phyloP scores from a whole-genome alignment of 352 stramenopile species.

The Vaucheria bursata region DNA sequence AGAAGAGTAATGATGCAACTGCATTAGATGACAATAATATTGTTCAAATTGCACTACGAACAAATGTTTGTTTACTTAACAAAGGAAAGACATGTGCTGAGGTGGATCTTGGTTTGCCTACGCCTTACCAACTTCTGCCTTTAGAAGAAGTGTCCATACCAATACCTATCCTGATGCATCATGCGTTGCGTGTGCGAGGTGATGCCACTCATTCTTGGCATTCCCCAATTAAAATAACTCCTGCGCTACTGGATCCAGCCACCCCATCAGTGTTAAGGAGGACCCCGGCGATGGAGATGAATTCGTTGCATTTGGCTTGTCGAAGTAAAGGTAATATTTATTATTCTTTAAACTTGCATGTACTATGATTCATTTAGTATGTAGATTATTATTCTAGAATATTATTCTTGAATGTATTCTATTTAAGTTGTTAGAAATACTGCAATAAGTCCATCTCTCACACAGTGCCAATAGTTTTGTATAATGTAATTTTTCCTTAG shows the following conservation, averaged over 20 bases:
- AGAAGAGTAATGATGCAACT: too few species aligned
- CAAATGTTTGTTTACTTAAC: conserved; percentile 34
- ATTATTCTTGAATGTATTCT: too few species aligned
- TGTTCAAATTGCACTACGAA: conserved; percentile 18
- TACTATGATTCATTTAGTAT: too few species aligned
- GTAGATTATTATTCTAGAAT: too few species aligned
- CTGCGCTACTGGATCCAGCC: conserved; percentile 27
- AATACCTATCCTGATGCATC: conserved; percentile 20
- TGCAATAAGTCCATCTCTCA: too few species aligned
- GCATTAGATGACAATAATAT: too few species aligned
- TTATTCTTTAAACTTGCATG: too few species aligned
- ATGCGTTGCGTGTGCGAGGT: conserved; percentile 11
- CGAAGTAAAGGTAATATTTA: background rate
- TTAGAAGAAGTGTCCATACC: conserved; percentile 16
- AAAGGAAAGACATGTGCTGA: conserved; percentile 9
- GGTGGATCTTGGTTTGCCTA: conserved; percentile 16
- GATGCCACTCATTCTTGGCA: conserved; percentile 21
- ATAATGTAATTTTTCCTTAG: too few species aligned
- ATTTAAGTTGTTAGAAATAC: too few species aligned
- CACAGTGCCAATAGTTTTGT: too few species aligned
- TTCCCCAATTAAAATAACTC: conserved; percentile 16
- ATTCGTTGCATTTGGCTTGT: conserved; percentile 20
- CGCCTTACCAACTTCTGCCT: background rate
- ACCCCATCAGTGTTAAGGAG: conserved; percentile 19
- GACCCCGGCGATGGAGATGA: conserved; percentile 31